Base-by-base conservation (phyloP, 1,139 yeast genomes). In the Suhomyces anneliseae region DNA sequence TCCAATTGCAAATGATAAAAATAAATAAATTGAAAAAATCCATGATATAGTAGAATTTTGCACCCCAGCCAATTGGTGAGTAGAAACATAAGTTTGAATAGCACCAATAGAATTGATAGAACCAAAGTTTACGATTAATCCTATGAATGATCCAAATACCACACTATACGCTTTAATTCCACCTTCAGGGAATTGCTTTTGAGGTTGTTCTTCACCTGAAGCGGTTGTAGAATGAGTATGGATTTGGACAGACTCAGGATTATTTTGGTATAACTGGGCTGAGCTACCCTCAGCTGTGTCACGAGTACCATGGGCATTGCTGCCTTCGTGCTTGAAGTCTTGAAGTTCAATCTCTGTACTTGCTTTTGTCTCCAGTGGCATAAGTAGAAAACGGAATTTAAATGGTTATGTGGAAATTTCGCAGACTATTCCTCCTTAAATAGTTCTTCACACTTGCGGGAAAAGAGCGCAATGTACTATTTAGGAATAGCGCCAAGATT, bases 1-100 rank as follows among this genome's bases (percentile, higher is more conserved):
- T 1, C 74, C 72, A 24, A 64, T 56, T 6, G 66, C 61, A 48
- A 65, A 70, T 29, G 70, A 55, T 26, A 71, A 52, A 26, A 65
- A 62, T 47, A 68, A 53, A 49, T 67, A 70, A 34, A 72, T 60
- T 24, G 76, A 69, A 45, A 72, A 72, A 29, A 72, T 66, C 77
- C 76, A 71, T 7, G 74, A 66, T 7, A 54, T 47, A 7, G 60
- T 55, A 15, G 58, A 56, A 8, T 54, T 52, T 8, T 39, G 34
- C 6, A 58, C 57, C 32, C 50, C 53, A 2, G 59, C 59, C 40
- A 70, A 55, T 50, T 69, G 74, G 53, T 69, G 72, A 24, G 57
- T 54, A 5, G 72, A 59, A 7, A 70, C 55, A 45, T 69, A 69
- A 4, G 72, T 59, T 49, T 70, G 73, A 33, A 70, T 66, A 29